Evolutionary conservation across 352 stramenopile species (phyloP), one percentile per base, ranked within the genome.

Genomic region (Pythium aquatile): DNA sequence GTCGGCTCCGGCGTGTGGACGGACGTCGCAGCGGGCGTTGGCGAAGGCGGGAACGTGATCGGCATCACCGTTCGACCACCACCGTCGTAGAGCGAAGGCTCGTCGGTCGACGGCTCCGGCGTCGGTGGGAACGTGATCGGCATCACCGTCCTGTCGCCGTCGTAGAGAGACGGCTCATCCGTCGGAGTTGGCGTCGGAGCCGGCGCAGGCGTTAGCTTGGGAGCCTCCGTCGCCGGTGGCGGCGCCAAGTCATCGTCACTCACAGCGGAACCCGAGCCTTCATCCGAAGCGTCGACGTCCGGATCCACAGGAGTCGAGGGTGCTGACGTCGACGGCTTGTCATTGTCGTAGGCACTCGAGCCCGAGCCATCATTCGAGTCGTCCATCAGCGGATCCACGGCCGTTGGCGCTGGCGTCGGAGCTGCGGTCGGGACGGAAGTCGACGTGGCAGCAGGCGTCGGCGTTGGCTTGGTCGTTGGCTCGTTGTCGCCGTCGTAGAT

Each of bases 1-100:
- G 44, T 29, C 24, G 44, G 44, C 44, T 32, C 8, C 9, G 44
- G 2, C 44, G 44, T 51, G 17, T 24, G 44, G 17, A 11, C 44
- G 8, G 7, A 29, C 3, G 44, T 51, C n/a, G 37, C 37, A 51
- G 44, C 20, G 44, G 44, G 44, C 44, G 44, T 29, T 14, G 44
- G 44, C n/a, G 44, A 29, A 24, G 44, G 44, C 24, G 44, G n/a
- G 44, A 51, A 51, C 6, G 44, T 51, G 44, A 51, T 51, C 17
- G 44, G 44, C 44, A 51, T 51, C 17, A 11, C 5, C 44, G 44
- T 51, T 6, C 9, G 20, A 24, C 20, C 2, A 16, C 44, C 44
- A 51, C 44, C 44, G 44, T 51, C 44, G n/a, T 51, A 51, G 7
- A 51, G 44, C 17, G 44, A 51, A 0, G 44, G 44, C 37, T 42